These are phyloP conservation scores for Solanum medicagineum DNA, from an alignment of 257 asterid genomes.

Conservation along the genomic window DNA sequence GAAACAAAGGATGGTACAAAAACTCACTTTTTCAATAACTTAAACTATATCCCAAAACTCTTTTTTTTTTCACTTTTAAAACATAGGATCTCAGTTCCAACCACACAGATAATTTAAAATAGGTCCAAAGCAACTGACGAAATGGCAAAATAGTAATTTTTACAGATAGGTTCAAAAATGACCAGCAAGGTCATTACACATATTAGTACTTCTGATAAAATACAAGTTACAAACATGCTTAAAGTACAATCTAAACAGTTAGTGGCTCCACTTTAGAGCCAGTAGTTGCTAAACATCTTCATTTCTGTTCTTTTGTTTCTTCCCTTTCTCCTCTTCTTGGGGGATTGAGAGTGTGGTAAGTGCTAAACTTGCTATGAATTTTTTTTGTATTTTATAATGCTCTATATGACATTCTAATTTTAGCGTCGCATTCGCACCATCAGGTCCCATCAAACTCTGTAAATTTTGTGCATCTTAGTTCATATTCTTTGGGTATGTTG, in stretches of 20 bases:
- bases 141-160: too few relatives aligned
- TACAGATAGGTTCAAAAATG: too few relatives aligned
- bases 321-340: not conserved
- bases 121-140: too few relatives aligned
- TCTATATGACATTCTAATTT: not conserved
- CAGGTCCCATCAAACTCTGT: not conserved
- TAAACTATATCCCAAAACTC: too few relatives aligned
- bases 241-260: not conserved
- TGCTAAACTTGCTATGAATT: not conserved
- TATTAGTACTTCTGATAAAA: not conserved
- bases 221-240: not conserved
- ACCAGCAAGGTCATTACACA: too few relatives aligned
- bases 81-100: too few relatives aligned
- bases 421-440: not conserved
- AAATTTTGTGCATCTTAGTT: not conserved
- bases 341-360: not conserved
- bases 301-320: not conserved
- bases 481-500: not conserved
- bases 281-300: not conserved
- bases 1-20: too few relatives aligned
- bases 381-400: not conserved
- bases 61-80: too few relatives aligned
- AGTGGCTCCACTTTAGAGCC: not conserved
- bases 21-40: too few relatives aligned
- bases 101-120: too few relatives aligned